These are phyloP conservation scores for Primulina tabacum DNA, from an alignment of 257 asterid species.

Conservation along the genomic window DNA sequence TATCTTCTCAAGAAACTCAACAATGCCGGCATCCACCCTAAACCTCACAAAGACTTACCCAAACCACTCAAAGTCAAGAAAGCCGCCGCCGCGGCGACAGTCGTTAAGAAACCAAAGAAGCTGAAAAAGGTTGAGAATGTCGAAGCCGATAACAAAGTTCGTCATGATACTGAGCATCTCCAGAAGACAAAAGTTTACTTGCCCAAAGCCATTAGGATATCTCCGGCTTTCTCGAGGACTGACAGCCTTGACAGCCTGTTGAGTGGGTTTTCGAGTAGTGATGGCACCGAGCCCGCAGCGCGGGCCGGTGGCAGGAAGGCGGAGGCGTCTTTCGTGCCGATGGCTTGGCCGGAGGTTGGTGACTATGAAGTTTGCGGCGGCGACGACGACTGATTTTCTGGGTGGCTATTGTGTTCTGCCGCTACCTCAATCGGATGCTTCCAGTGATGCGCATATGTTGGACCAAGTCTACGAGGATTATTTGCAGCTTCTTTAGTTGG, in stretches of 20 bases:
- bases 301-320: neutral
- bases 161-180: neutral
- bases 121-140: neutral
- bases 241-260: constrained; percentile 18
- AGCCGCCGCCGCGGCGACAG: neutral
- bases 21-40: constrained; percentile 9
- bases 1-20: constrained; percentile 29
- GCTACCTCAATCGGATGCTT: neutral
- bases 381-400: neutral
- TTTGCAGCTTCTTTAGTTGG: constrained; percentile 29
- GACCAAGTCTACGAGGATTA: constrained; percentile 35
- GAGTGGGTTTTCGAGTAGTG: constrained; percentile 14
- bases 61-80: constrained; percentile 1
- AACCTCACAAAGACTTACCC: neutral
- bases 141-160: neutral
- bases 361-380: neutral
- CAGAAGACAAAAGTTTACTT: constrained; percentile 10
- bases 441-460: constrained; percentile 13
- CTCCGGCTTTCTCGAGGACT: constrained; percentile 12
- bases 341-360: constrained; percentile 17
- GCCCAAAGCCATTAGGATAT: constrained; percentile 30
- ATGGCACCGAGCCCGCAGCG: constrained; percentile 4
- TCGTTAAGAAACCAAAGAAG: neutral
- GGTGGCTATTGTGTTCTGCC: neutral
- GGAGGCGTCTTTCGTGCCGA: constrained; percentile 14